These are phyloP conservation scores for Favolaschia claudopus DNA, from an alignment of 768 basidiomycete species.

Conservation along the genomic window DNA sequence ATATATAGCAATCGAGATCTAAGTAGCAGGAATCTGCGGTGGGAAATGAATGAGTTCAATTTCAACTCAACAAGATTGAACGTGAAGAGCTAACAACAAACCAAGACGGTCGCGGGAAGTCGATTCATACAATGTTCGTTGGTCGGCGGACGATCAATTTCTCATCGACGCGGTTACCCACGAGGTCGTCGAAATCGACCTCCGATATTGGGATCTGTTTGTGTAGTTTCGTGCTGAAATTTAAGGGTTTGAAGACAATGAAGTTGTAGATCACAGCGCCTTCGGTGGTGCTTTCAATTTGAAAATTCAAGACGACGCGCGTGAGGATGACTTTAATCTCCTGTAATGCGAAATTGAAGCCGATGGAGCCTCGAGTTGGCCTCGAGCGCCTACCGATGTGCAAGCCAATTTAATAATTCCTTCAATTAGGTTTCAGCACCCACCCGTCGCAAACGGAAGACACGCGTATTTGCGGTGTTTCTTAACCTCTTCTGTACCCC, in stretches of 20 bases:
- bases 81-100: too few relatives aligned
- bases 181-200: neutral
- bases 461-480: slow-evolving; percentile 19
- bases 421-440: neutral
- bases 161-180: neutral
- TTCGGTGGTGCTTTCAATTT: slow-evolving; percentile 18
- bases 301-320: slow-evolving; percentile 21
- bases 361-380: slow-evolving; percentile 25
- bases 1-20: too few relatives aligned
- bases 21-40: too few relatives aligned
- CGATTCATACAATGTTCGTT: neutral
- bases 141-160: slow-evolving; percentile 14
- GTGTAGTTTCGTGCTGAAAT: slow-evolving; percentile 22
- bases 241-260: slow-evolving; percentile 16
- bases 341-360: slow-evolving; percentile 21
- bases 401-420: neutral
- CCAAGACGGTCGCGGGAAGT: slow-evolving; percentile 10
- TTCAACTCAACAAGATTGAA: too few relatives aligned
- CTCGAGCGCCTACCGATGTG: slow-evolving; percentile 19
- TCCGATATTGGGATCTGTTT: slow-evolving; percentile 11
- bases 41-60: too few relatives aligned
- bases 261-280: slow-evolving; percentile 25
- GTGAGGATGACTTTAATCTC: slow-evolving; percentile 20
- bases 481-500: slow-evolving; percentile 18
- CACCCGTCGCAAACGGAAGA: slow-evolving; percentile 22